Evolutionary conservation across 306 rosid genomes (phyloP).

Genomic region (Sphenostylis stenocarpa): DNA sequence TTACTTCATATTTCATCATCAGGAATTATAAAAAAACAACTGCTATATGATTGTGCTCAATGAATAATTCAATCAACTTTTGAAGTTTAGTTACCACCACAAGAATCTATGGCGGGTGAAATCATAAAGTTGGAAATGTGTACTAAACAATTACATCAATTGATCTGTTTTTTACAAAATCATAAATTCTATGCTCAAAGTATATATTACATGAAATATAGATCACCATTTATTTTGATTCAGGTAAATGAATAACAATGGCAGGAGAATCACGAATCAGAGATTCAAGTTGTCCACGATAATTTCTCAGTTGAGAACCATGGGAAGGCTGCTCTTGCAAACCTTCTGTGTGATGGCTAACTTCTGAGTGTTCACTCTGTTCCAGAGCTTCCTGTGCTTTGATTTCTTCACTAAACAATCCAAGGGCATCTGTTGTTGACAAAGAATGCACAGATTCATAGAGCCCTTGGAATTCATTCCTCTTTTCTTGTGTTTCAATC

Average conservation of each 20-base stretch:
- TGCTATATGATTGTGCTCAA: not conserved
- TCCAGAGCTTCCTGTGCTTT: conserved; percentile 37
- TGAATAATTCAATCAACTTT: not conserved
- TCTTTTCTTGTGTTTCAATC: conserved; percentile 51
- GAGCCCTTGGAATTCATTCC: conserved; percentile 54
- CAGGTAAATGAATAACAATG: conserved; percentile 40
- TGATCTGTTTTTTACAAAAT: not conserved
- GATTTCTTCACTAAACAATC: conserved; percentile 52
- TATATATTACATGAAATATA: conserved; percentile 3
- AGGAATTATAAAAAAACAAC: not conserved
- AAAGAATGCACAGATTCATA: conserved; percentile 61
- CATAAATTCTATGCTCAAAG: conserved; percentile 25
- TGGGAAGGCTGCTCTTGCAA: conserved; percentile 39
- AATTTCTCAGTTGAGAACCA: conserved; percentile 36
- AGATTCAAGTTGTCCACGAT: conserved; percentile 49
- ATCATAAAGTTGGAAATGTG: too few species aligned
- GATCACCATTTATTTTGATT: conserved; percentile 29
- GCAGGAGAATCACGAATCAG: conserved; percentile 54
- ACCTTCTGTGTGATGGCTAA: conserved; percentile 11
- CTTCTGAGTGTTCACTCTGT: conserved; percentile 32
- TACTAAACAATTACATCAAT: conserved; percentile 1
- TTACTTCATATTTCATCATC: not conserved
- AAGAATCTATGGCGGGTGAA: conserved; percentile 5
- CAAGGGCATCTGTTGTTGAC: conserved; percentile 69
- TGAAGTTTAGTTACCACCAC: not conserved